Conservation (phyloP, 179 eudicot genomes). For the Corrigiola litoralis region DNA sequence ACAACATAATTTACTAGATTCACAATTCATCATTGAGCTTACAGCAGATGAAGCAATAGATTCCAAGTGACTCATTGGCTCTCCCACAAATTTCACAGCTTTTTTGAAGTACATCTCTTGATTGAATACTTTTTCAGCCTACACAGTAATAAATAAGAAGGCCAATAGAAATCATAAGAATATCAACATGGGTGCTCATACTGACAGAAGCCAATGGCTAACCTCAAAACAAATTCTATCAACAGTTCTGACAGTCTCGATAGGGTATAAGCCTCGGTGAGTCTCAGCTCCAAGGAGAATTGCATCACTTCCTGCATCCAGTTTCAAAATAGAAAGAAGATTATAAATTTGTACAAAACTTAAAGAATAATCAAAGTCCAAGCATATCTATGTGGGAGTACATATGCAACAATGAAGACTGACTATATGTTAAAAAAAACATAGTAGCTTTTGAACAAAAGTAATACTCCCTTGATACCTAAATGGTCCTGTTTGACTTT, state of each 20-base stretch:
- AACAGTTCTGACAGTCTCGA: slow-evolving; percentile 70
- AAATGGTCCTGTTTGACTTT: too few species aligned
- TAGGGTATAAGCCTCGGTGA: slow-evolving; percentile 77
- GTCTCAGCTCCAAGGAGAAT: slow-evolving; percentile 98
- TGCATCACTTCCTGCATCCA: slow-evolving; percentile 67
- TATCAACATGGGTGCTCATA: background rate
- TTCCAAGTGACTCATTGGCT: slow-evolving; percentile 48
- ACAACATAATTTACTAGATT: too few species aligned
- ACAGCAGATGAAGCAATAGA: slow-evolving; percentile 51
- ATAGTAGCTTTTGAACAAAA: too few species aligned
- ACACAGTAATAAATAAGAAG: background rate
- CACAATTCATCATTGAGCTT: slow-evolving; percentile 16
- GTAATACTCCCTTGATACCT: too few species aligned
- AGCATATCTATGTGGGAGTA: background rate
- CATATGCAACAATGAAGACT: too few species aligned
- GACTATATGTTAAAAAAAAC: too few species aligned
- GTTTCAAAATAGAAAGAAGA: background rate
- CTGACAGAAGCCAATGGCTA: background rate
- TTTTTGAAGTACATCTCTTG: slow-evolving; percentile 47
- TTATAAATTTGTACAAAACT: background rate
- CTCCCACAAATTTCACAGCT: slow-evolving; percentile 39
- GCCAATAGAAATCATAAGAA: background rate
- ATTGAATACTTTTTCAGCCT: slow-evolving; percentile 47
- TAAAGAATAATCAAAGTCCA: background rate
- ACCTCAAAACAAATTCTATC: slow-evolving; percentile 55